phyloP scores from a whole-genome alignment of 129 eudicot genomes.

The Dittrichia graveolens region DNA sequence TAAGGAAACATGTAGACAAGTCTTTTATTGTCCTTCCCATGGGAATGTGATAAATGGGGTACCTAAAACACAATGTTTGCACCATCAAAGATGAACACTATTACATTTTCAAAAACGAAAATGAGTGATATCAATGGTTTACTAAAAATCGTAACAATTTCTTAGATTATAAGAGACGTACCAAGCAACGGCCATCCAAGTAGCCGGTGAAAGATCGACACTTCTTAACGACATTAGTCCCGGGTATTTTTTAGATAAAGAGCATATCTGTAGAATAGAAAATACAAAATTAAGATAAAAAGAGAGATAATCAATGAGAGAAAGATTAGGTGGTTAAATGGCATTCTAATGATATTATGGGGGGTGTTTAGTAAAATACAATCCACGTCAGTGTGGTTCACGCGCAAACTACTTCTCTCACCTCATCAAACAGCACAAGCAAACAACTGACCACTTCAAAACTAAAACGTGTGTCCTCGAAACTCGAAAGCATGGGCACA shows the following conservation, averaged over 20 bases:
- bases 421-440: slow-evolving; percentile 21
- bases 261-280: slow-evolving; percentile 44
- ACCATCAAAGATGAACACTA: background rate
- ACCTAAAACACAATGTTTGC: slow-evolving; percentile 46
- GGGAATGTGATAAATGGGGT: slow-evolving; percentile 94
- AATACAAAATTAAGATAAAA: background rate
- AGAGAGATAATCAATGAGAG: background rate
- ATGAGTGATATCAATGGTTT: no score
- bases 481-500: slow-evolving; percentile 26
- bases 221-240: slow-evolving; percentile 76
- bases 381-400: slow-evolving; percentile 35
- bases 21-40: slow-evolving; percentile 82
- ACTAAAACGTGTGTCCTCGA: slow-evolving; percentile 31
- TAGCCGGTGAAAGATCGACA: slow-evolving; percentile 78
- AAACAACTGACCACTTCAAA: slow-evolving; percentile 39
- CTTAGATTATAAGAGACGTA: slow-evolving; percentile 15
- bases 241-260: slow-evolving; percentile 61
- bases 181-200: slow-evolving; percentile 90
- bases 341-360: background rate
- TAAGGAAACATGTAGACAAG: slow-evolving; percentile 82
- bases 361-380: slow-evolving; percentile 21
- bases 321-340: slow-evolving; percentile 20
- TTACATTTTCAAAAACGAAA: background rate
- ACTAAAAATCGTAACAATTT: background rate
- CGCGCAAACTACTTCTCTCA: slow-evolving; percentile 33